phyloP scores from a whole-genome alignment of 441 rosid species.

The Jatropha multifida region DNA sequence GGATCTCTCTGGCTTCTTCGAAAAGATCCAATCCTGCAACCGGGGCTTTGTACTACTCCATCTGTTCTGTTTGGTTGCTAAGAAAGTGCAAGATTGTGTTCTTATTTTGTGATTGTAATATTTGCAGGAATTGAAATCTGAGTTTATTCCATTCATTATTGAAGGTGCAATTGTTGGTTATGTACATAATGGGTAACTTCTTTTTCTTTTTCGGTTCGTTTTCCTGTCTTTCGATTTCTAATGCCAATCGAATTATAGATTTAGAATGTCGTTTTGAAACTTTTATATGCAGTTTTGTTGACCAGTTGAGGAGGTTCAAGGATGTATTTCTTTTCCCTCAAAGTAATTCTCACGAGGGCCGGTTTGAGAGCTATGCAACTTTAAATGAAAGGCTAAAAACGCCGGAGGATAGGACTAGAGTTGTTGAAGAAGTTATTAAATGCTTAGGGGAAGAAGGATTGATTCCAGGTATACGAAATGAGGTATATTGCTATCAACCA shows the following conservation, averaged over 20 bases:
- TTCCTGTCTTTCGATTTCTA: neutral
- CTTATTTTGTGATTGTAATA: neutral
- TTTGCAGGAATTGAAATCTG: conserved; percentile 48
- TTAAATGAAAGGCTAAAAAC: conserved; percentile 46
- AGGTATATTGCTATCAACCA: conserved; percentile 38
- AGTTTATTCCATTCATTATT: conserved; percentile 56
- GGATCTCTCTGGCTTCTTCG: conserved; percentile 53
- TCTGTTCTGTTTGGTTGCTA: neutral
- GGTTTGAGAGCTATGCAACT: conserved; percentile 31
- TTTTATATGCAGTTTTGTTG: conserved; percentile 51
- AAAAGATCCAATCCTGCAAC: conserved; percentile 55
- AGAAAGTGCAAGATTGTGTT: neutral
- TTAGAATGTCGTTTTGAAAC: neutral
- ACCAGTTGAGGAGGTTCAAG: conserved; percentile 49
- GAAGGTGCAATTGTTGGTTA: conserved; percentile 58
- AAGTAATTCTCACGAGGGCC: conserved; percentile 27
- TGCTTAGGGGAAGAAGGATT: conserved; percentile 55
- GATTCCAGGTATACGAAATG: conserved; percentile 85
- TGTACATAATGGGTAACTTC: conserved; percentile 42
- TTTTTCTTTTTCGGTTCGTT: too few relatives aligned
- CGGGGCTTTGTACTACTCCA: conserved; percentile 49
- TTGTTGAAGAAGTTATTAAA: conserved; percentile 56
- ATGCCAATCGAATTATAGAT: neutral
- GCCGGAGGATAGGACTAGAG: conserved; percentile 62
- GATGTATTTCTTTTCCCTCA: conserved; percentile 52